phyloP scores from a whole-genome alignment of 805 yeast genomes.

The Candida taoyuanica region DNA sequence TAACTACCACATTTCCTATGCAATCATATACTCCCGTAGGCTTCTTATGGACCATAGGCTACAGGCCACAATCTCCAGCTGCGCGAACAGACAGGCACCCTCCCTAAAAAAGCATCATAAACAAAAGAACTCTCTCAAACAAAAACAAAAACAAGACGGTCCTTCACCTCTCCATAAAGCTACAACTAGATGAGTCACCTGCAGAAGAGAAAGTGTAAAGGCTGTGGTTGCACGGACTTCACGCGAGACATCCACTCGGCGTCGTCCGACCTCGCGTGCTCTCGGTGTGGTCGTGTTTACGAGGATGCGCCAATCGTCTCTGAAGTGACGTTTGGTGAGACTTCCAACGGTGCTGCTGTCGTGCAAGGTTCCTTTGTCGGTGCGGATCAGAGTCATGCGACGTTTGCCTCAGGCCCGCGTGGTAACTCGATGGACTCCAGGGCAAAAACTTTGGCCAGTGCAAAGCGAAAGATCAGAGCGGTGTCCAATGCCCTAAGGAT shows the following conservation, averaged over 20 bases:
- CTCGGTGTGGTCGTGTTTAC: conserved; percentile 76
- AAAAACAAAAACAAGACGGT: conserved; percentile 1
- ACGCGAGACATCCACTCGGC: conserved; percentile 50
- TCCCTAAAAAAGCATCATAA: conserved; percentile 2
- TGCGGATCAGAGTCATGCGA: conserved; percentile 76
- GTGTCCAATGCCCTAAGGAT: conserved; percentile 76
- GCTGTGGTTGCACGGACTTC: conserved; percentile 51
- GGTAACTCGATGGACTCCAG: conserved; percentile 78
- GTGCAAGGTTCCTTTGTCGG: conserved; percentile 94
- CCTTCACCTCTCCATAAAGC: not conserved
- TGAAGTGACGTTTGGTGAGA: conserved; percentile 92
- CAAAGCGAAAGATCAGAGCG: conserved; percentile 69
- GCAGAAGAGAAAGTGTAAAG: conserved; percentile 31
- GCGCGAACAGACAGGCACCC: too few relatives aligned
- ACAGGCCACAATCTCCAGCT: too few relatives aligned
- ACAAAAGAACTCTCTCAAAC: not conserved
- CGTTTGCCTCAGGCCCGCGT: conserved; percentile 58
- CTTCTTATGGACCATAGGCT: too few relatives aligned
- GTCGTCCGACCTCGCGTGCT: conserved; percentile 77
- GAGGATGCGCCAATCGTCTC: conserved; percentile 94
- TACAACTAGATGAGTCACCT: not conserved
- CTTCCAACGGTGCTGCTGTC: conserved; percentile 89
- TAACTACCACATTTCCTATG: too few relatives aligned
- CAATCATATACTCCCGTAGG: too few relatives aligned
- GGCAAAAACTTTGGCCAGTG: conserved; percentile 84